phyloP scores from a whole-genome alignment of 352 stramenopile genomes.

The Globisporangium paroecandrum region DNA sequence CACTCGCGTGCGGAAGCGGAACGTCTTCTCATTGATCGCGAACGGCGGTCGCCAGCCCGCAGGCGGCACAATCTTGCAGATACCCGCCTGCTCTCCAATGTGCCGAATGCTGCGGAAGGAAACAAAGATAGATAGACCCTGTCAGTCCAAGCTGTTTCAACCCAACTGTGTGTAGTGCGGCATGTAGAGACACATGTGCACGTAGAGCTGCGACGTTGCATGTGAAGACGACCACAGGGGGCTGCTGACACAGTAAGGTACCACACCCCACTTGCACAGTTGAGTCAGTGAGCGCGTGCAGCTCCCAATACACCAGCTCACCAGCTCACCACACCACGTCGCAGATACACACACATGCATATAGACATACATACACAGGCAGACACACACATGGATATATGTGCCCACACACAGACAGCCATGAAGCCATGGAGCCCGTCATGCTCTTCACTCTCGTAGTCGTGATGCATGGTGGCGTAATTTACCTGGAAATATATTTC shows the following conservation, averaged over 20 bases:
- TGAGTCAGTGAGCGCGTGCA: not conserved
- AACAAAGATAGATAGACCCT: constrained; percentile 4
- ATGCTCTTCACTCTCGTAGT: not conserved
- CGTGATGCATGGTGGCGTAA: constrained; percentile 26
- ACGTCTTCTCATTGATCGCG: constrained; percentile 81
- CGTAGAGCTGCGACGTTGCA: not conserved
- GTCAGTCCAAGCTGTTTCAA: constrained; percentile 4
- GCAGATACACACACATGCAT: not conserved
- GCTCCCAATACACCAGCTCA: not conserved
- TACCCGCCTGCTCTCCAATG: constrained; percentile 92
- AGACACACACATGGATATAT: not conserved
- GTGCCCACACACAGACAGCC: not conserved
- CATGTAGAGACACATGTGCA: not conserved
- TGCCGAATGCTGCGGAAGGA: constrained; percentile 64
- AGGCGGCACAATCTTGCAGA: constrained; percentile 98
- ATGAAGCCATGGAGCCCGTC: not conserved
- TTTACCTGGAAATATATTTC: constrained; percentile 92
- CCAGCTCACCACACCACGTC: not conserved
- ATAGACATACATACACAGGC: not conserved
- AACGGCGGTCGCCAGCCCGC: constrained; percentile 90
- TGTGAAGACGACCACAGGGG: not conserved
- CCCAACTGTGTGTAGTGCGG: not conserved
- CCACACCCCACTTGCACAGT: not conserved
- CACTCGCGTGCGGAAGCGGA: constrained; percentile 93
- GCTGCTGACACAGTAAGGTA: not conserved